Base-by-base conservation (phyloP, 148 eudicot species). In the Rhododendron griersonianum region DNA sequence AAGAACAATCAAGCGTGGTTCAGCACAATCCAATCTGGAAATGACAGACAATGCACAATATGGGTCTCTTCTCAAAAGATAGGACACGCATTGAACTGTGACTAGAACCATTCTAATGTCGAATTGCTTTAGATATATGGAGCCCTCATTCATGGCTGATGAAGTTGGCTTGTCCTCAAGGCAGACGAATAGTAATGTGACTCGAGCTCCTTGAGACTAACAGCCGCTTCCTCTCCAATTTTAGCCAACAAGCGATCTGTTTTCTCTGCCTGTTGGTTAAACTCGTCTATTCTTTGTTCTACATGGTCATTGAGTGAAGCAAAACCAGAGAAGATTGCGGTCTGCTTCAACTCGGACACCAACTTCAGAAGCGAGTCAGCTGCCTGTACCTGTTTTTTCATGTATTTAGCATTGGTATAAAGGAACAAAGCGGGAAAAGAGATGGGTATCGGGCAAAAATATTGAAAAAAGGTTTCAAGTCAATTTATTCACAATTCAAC, bases 141-240 rank as follows among this genome's bases (percentile, higher is more conserved):
- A 30, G 69, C 47, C 28, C 73, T 23, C 76, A 33, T 30, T 88
- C 80, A 87, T 53, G 84, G 88, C 35, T 28, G 73, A 50, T 86
- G 57, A 67, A 63, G 87, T 87, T 88, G 90, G 59, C 30, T 81
- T 67, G 90, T 87, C 87, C 95, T 91, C 51, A 79, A 82, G 11
- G 91, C 87, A 84, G 99, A 95, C 75, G 96, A 89, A 87, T 96
- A 95, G 86, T 94, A 91, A 89, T 93, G 96, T 37, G 93, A 86
- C 89, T 96, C 97, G 16, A 96, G 95, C 87, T 96, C 99, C 90
- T 91, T 96, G 44, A 96, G 93, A 83, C 92, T 92, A 85, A 97
- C 96, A 86, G 98, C 99, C 51, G 97, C 98, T 44, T 96, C 99
- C 88, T 95, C 99, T 82, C 96, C 99, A 47, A 96, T 91, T 74